Evolutionary conservation across 2,329 filamentous ascomycete genomes (phyloP).

Genomic region (Laburnicola sp.): DNA sequence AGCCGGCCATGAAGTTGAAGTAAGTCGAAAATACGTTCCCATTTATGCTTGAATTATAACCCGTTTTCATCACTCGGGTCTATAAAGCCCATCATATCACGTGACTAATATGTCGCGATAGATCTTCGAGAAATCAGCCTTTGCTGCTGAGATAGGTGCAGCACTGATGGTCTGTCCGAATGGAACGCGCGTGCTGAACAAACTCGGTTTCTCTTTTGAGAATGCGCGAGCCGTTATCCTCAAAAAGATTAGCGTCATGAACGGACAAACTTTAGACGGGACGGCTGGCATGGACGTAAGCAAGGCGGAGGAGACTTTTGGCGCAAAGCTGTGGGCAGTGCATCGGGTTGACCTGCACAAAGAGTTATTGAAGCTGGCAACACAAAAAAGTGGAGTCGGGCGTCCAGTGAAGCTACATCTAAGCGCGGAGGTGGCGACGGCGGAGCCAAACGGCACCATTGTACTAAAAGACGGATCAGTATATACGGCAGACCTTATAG

Average conservation of each 20-base stretch:
- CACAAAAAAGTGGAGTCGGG: not conserved
- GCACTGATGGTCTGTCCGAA: constrained; percentile 8
- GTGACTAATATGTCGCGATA: not conserved
- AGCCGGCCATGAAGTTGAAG: constrained; percentile 9
- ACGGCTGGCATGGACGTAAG: not conserved
- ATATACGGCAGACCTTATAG: constrained; percentile 11
- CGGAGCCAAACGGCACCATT: constrained; percentile 2
- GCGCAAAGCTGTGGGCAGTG: constrained; percentile 1
- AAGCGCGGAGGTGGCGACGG: not conserved
- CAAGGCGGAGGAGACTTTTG: constrained; percentile 1
- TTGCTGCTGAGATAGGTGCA: constrained; percentile 8
- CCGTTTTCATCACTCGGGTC: not conserved
- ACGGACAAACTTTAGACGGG: not conserved
- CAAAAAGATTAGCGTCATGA: not conserved
- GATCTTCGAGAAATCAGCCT: constrained; percentile 10
- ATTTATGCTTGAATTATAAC: not conserved
- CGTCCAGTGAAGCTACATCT: not conserved
- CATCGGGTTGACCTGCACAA: constrained; percentile 9
- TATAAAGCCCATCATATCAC: not conserved
- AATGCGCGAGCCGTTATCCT: constrained; percentile 5
- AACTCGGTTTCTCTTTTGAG: constrained; percentile 10
- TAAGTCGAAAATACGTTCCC: not conserved
- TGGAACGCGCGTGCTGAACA: constrained; percentile 7
- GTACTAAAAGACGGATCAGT: constrained; percentile 6
- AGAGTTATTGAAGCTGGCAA: constrained; percentile 7